phyloP scores from a whole-genome alignment of 768 basidiomycete species.

The Naganishia friedmannii region DNA sequence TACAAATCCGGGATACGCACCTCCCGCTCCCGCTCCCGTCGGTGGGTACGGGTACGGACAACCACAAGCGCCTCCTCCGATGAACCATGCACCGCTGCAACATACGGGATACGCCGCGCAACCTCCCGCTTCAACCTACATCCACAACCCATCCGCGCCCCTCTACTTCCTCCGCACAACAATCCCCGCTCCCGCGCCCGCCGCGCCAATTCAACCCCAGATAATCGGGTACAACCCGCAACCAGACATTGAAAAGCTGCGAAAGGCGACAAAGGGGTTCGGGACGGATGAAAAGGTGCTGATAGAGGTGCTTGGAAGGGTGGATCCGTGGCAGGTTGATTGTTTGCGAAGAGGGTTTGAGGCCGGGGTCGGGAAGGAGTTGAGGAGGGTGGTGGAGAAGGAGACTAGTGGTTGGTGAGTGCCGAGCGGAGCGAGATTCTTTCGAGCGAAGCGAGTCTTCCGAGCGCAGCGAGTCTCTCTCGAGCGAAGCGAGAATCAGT shows the following conservation, averaged over 20 bases:
- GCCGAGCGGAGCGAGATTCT: not conserved
- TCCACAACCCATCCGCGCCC: constrained; percentile 45
- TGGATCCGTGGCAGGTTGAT: constrained; percentile 51
- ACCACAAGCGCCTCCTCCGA: not conserved
- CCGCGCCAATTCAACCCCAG: constrained; percentile 36
- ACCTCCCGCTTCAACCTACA: constrained; percentile 25
- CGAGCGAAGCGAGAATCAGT: not conserved
- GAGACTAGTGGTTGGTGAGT: constrained; percentile 50
- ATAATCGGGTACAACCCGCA: constrained; percentile 46
- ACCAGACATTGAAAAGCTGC: constrained; percentile 50
- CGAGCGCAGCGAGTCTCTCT: too few species aligned
- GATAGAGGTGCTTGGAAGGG: constrained; percentile 45
- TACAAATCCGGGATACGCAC: not conserved
- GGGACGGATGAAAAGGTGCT: constrained; percentile 47
- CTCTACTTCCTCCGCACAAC: constrained; percentile 41
- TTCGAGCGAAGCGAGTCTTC: not conserved
- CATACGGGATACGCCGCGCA: not conserved
- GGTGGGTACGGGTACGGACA: not conserved
- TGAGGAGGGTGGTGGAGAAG: constrained; percentile 50
- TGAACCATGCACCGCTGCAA: not conserved
- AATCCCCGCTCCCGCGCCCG: constrained; percentile 49
- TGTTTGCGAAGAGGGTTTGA: constrained; percentile 48
- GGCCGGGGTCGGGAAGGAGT: constrained; percentile 42
- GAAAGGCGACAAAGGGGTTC: constrained; percentile 53
- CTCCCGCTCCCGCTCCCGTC: not conserved